These are phyloP conservation scores for Aureobasidium vineae DNA, from an alignment of 2,329 filamentous ascomycete species.

Conservation along the genomic window DNA sequence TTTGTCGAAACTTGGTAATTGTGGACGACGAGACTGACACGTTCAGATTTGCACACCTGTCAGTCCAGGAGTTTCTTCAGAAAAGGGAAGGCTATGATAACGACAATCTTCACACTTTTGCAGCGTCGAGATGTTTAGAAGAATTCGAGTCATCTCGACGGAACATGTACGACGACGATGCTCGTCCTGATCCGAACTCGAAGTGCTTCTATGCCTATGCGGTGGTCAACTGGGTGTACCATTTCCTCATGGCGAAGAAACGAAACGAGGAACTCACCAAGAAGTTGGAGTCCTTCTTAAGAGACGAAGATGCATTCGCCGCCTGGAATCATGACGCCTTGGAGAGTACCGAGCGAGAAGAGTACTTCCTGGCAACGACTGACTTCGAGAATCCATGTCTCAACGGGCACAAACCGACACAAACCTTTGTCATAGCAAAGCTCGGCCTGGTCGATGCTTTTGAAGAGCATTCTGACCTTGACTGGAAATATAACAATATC, in stretches of 20 bases:
- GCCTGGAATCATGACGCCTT: not conserved
- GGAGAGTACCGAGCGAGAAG: not conserved
- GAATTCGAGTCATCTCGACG: not conserved
- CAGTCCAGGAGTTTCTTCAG: not conserved
- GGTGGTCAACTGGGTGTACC: not conserved
- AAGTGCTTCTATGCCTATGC: not conserved
- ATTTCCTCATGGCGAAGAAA: not conserved
- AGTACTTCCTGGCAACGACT: not conserved
- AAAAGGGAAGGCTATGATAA: not conserved
- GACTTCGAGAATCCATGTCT: not conserved
- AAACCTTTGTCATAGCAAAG: not conserved
- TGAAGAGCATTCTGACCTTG: not conserved
- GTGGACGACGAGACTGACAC: not conserved
- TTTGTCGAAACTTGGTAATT: not conserved
- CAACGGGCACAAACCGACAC: not conserved
- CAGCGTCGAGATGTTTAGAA: not conserved
- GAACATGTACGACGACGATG: not conserved
- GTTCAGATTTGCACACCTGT: not conserved
- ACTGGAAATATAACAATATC: not conserved
- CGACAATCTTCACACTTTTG: not conserved
- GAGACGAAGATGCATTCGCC: conserved; percentile 2
- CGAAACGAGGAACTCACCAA: not conserved
- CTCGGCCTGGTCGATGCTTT: not conserved
- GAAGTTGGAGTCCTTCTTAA: not conserved
- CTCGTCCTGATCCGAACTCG: not conserved